Evolutionary conservation across 108 stramenopile genomes (phyloP).

Genomic region (Pseudonitzschia multistriata): DNA sequence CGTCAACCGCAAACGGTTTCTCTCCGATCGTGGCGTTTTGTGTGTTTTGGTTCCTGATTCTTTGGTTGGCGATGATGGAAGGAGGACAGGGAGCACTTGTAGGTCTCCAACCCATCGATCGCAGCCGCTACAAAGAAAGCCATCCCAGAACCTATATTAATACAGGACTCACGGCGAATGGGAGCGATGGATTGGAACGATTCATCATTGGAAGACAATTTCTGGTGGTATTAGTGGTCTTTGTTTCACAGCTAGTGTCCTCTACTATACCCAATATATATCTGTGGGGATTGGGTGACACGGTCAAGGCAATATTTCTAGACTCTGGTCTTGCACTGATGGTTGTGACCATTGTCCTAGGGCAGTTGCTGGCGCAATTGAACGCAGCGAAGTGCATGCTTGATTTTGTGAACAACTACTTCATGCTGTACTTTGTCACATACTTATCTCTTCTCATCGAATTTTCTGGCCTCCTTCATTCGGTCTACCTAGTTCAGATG

Average conservation of each 20-base stretch:
- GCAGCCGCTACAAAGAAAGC: constrained; percentile 40
- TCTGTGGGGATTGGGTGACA: constrained; percentile 41
- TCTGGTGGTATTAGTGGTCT: constrained; percentile 59
- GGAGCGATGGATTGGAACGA: constrained; percentile 58
- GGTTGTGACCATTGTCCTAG: constrained; percentile 49
- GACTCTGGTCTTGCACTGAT: constrained; percentile 50
- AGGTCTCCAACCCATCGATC: constrained; percentile 53
- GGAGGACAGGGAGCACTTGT: constrained; percentile 68
- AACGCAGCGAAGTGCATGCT: constrained; percentile 54
- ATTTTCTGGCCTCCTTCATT: constrained; percentile 60
- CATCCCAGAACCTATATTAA: constrained; percentile 48
- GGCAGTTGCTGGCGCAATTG: constrained; percentile 50
- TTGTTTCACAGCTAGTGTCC: constrained; percentile 48
- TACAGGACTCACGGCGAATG: constrained; percentile 45
- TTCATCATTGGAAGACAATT: constrained; percentile 62
- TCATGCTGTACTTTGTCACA: constrained; percentile 49
- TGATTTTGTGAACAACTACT: constrained; percentile 73
- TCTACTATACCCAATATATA: constrained; percentile 18
- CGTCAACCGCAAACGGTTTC: constrained; percentile 39
- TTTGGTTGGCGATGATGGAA: constrained; percentile 66
- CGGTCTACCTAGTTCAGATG: constrained; percentile 52
- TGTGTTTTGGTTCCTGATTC: constrained; percentile 44
- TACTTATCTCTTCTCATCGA: constrained; percentile 51
- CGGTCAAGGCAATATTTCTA: constrained; percentile 43
- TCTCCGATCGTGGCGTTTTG: constrained; percentile 41